Evolutionary conservation across 192 early-diverging fungal genomes (phyloP), one percentile per base, ranked within the genome.

Genomic region (Pilaira anomala): DNA sequence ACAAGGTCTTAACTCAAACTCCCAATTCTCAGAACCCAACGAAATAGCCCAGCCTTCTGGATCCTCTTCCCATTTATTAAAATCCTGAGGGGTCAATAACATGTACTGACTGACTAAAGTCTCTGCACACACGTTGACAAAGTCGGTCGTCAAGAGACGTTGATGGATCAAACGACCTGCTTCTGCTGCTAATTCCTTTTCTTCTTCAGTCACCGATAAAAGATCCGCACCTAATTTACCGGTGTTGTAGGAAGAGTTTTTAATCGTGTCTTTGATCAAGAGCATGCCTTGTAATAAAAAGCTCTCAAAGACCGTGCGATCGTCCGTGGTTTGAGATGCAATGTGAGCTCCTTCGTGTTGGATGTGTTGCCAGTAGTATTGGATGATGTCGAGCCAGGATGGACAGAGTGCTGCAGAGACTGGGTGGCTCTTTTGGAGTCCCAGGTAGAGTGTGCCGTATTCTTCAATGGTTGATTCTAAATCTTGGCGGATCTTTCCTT

Each of bases 1-100:
- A 65, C 92, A 93, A 8, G 86, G 79, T 57, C 90, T 65, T 29
- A 91, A 69, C 58, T 87, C 86, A 73, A 87, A 93, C 67, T 85
- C 87, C 89, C 91, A 95, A 57, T 90, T 87, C 71, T 94, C 93
- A 25, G 87, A 79, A 48, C 93, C 91, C 25, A 91, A 86, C 21
- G 89, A 87, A 26, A 80, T 77, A 14, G 90, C 70, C 85, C 89
- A 97, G 2, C 77, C 83, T 74, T 97, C 95, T 4, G 95, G 91
- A 64, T 88, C 87, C 6, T 89, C 85, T 45, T 89, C 85, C 95
- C 95, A 97, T 58, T 71, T 69, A 28, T 80, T 79, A 56, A 93
- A 69, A 73, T 95, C 93, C 12, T 80, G 76, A 9, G 80, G 74
- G 45, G 78, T 84, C 7, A 93, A 72, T 16, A 85, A 72, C 64